Evolutionary conservation across 768 basidiomycete genomes (phyloP), one percentile per base, ranked within the genome.

Genomic region (Serpula lacrymans): DNA sequence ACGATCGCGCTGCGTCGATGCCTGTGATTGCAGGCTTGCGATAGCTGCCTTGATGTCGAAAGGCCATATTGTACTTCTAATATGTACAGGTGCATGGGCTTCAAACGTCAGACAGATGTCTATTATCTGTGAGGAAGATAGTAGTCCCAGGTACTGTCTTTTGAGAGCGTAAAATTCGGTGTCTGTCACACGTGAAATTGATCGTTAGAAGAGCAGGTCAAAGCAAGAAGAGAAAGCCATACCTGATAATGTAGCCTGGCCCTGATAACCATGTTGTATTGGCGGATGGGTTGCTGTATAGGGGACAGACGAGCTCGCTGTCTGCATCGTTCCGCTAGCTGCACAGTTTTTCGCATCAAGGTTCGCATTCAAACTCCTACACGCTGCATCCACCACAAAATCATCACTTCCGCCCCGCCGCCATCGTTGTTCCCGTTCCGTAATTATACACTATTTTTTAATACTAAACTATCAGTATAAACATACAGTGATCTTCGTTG

Each of bases 51-150:
- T 73, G 40, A 89, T 69, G 55, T 88, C 82, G 24, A 67, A 60
- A 9, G 86, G 86, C 86, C 86, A 88, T 60, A 88, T 63, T n/a
- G 78, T 65, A 41, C 68, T 69, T 59, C 77, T 81, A 38, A 84
- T 57, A 46, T 82, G 80, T 27, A 72, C 64, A 10, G 84, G 79
- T 11, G 80, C 78, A 67, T 88, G 74, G 7, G 77, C 57, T 51
- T 88, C 83, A 52, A 85, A 80, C 26, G 73, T 71, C 45, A 89
- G 69, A 57, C 84, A 88, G 52, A 89, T 78, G 50, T 88, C 87
- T 55, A 89, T 85, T 54, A 89, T 73, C 63, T 88, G 84, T 32
- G 75, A 71, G 16, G 73, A 77, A 17, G 80, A 73, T 6, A 90
- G 70, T 16, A 86, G 70, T 17, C 72, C 69, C 30, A 90, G 69